Percentiles rank a stretch among this genome's conserved stretches.
Evolutionary conservation across 2,329 filamentous ascomycete genomes (phyloP).

Genomic region (Verticillium klebahnii): DNA sequence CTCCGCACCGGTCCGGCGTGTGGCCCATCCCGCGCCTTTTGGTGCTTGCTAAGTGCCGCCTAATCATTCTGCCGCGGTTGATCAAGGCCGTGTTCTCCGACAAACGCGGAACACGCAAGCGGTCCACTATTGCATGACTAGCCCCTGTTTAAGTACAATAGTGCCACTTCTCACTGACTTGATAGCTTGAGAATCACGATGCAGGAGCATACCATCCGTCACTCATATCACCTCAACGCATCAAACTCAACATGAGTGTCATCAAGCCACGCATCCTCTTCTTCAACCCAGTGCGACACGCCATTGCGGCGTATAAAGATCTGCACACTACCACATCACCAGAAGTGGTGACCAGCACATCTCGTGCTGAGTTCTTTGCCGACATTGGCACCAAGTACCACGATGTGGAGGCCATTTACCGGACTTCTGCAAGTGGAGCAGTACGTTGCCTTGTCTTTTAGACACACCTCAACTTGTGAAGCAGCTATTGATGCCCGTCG

Average conservation of each 20-base stretch:
- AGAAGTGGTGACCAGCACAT: constrained; percentile 16
- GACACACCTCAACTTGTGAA: too few relatives aligned
- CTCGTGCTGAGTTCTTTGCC: constrained; percentile 12
- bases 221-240: neutral
- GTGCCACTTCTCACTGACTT: too few relatives aligned
- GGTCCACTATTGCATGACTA: too few relatives aligned
- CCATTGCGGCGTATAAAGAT: constrained; percentile 7
- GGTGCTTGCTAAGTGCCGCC: too few relatives aligned
- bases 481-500: too few relatives aligned
- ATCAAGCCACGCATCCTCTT: constrained; percentile 16
- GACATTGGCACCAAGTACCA: constrained; percentile 15
- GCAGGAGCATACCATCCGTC: neutral
- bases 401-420: constrained; percentile 14
- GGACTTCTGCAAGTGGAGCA: constrained; percentile 18
- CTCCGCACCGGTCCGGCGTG: too few relatives aligned
- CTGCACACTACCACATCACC: constrained; percentile 7
- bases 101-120: too few relatives aligned
- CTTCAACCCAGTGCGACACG: constrained; percentile 16
- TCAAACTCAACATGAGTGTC: neutral
- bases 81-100: too few relatives aligned
- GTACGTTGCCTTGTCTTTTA: neutral
- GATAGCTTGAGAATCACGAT: neutral
- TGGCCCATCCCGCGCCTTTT: too few relatives aligned
- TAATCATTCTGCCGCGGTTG: too few relatives aligned
- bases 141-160: too few relatives aligned